Evolutionary conservation across 768 basidiomycete species (phyloP), one percentile per base, ranked within the genome.

Genomic region (Kwoniella mangroviensis): DNA sequence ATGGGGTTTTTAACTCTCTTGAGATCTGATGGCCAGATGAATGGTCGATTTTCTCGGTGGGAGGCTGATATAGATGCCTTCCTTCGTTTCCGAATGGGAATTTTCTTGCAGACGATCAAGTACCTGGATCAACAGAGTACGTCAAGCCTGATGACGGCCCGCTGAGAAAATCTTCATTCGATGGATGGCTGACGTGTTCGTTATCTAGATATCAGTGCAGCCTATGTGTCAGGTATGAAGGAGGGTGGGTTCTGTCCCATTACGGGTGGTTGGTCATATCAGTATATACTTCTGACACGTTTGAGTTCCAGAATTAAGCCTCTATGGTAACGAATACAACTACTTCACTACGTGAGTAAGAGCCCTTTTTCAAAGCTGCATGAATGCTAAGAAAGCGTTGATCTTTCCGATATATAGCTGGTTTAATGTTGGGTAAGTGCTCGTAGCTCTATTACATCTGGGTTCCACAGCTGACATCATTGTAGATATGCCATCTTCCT

Each of bases 161-260:
- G 26, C 26, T 59, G 24, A 42, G 62, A 51, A 43, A 45, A 2
- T 65, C 56, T 21, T 65, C 58, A 34, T 13, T 26, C 4, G 58
- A 10, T 41, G 26, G 40, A 17, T 19, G 24, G 4, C 24, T 28
- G 62, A 56, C 53, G 24, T 54, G 63, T 49, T 17, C 52, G 26
- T n/a, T n/a, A 26, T 26, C 0, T 15, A 2, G 22, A 53, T 24
- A 40, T 3, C 58, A 51, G 63, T 19, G 67, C 67, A 43, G 70
- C 71, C 28, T 76, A 77, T 68, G 77, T 80, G 54, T 69, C 69
- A 53, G 80, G 81, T 0, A 80, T 82, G 79, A 76, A 76, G 34
- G 81, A 82, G 40, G 73, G 72, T 73, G 43, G 60, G 72, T 65
- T 45, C 43, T 6, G 43, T 26, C 26, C 26, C 26, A 2, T 26